A percentile compares a stretch with the other conserved stretches of the same genome.
Conservation (phyloP, 371 early-diverging fungal species). For the Mortierella sp. region DNA sequence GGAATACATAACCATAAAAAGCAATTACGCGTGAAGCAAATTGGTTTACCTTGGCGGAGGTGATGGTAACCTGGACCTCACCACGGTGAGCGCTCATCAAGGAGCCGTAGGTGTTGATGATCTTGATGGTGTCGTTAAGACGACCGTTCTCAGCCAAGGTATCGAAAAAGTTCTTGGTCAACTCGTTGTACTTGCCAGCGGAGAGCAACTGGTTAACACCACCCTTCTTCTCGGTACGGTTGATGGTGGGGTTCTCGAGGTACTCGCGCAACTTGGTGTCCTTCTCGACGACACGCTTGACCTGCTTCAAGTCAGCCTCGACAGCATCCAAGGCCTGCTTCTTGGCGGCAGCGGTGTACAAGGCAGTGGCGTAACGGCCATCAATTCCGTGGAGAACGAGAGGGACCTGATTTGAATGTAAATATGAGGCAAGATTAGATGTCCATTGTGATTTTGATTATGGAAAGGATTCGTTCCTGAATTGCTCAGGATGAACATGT, state of each 20-base stretch:
- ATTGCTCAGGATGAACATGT: not conserved
- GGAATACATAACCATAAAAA: not conserved
- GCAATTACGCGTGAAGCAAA: not conserved
- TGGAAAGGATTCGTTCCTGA: not conserved
- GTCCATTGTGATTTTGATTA: no score
- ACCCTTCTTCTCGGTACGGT: slow-evolving; percentile 81
- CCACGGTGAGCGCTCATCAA: slow-evolving; percentile 95
- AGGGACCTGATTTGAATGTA: slow-evolving; percentile 73
- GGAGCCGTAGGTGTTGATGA: slow-evolving; percentile 82
- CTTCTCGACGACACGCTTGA: slow-evolving; percentile 78
- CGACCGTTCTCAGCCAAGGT: slow-evolving; percentile 95
- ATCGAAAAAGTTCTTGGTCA: slow-evolving; percentile 93
- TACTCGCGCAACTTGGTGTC: slow-evolving; percentile 79
- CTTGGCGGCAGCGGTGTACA: slow-evolving; percentile 94
- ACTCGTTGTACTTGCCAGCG: slow-evolving; percentile 78
- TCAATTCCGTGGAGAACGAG: slow-evolving; percentile 92
- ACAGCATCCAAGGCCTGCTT: slow-evolving; percentile 86
- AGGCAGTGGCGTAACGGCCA: slow-evolving; percentile 97
- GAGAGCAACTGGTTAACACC: slow-evolving; percentile 75
- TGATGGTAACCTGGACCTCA: slow-evolving; percentile 90
- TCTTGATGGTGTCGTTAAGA: slow-evolving; percentile 85
- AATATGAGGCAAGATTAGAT: no score
- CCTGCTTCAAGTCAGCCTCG: slow-evolving; percentile 85
- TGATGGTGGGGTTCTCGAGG: slow-evolving; percentile 91
- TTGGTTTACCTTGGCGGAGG: slow-evolving; percentile 82